Conservation (phyloP, 2,329 filamentous ascomycete species). For the Phialophora macrospora region DNA sequence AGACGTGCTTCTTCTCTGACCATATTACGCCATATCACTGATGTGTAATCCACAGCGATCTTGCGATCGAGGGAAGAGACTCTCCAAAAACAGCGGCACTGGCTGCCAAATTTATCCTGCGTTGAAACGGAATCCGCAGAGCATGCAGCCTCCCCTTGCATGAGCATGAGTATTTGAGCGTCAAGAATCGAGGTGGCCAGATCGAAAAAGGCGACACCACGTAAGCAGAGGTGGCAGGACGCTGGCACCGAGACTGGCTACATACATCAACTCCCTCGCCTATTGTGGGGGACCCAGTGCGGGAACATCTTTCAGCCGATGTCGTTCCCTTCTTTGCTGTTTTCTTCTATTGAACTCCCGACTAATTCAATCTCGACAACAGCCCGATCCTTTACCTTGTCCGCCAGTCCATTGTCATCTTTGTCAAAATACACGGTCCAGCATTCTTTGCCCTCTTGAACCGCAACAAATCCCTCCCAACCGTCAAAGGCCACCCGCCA, state of each 20-base stretch:
- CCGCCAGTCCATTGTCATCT: constrained; percentile 47
- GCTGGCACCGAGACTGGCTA: no score
- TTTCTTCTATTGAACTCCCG: constrained; percentile 1
- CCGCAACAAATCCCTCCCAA: constrained; percentile 46
- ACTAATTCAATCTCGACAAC: constrained; percentile 62
- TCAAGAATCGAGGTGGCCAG: no score
- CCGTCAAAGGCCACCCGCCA: constrained; percentile 45
- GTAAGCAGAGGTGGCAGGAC: no score
- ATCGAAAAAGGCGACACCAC: no score
- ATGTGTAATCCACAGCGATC: not conserved
- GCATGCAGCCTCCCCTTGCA: no score
- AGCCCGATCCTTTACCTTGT: constrained; percentile 55
- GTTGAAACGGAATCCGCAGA: not conserved
- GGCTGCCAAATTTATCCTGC: not conserved
- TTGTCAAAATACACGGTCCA: constrained; percentile 53
- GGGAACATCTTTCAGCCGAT: not conserved
- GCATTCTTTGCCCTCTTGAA: constrained; percentile 48
- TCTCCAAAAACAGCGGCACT: not conserved
- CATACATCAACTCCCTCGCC: not conserved
- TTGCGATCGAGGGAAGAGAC: not conserved
- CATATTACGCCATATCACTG: no score
- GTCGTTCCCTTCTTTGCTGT: not conserved
- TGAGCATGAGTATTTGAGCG: no score
- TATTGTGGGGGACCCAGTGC: not conserved
- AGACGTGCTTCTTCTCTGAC: no score